A percentile compares a stretch with the other conserved stretches of the same genome.
phyloP scores from a whole-genome alignment of 805 yeast species.

The Nakazawaea laoshanensis region DNA sequence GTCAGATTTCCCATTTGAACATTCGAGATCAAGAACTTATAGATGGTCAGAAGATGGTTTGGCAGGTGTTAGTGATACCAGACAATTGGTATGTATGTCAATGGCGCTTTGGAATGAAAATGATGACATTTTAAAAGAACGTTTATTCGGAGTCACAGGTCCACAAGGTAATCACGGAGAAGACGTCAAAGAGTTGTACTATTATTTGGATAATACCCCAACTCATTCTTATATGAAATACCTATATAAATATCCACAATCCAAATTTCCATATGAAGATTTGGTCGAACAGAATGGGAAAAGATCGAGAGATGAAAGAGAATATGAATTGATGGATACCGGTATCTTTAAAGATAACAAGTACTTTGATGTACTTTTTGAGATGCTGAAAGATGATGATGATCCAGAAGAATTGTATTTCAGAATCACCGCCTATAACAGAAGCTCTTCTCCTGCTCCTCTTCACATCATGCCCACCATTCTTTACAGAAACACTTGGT shows the following conservation, averaged over 20 bases:
- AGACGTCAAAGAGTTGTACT: slow-evolving; percentile 82
- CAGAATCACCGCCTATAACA: slow-evolving; percentile 80
- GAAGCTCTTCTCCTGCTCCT: slow-evolving; percentile 81
- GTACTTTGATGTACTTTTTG: slow-evolving; percentile 83
- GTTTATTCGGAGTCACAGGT: slow-evolving; percentile 82
- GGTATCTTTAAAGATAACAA: slow-evolving; percentile 61
- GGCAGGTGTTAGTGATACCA: slow-evolving; percentile 83
- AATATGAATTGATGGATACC: slow-evolving; percentile 80
- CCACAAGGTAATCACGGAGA: slow-evolving; percentile 96
- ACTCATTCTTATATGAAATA: slow-evolving; percentile 90
- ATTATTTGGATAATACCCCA: slow-evolving; percentile 86
- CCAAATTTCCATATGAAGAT: slow-evolving; percentile 72
- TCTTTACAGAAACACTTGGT: slow-evolving; percentile 84
- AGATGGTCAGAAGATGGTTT: slow-evolving; percentile 97
- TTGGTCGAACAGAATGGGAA: slow-evolving; percentile 59
- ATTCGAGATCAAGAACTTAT: slow-evolving; percentile 70
- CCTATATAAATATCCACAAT: slow-evolving; percentile 87
- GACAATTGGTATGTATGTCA: slow-evolving; percentile 67
- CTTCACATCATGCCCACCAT: slow-evolving; percentile 80
- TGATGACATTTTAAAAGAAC: slow-evolving; percentile 78
- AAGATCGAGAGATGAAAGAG: slow-evolving; percentile 60
- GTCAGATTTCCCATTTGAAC: slow-evolving; percentile 81
- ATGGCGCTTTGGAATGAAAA: slow-evolving; percentile 89
- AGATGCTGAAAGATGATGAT: slow-evolving; percentile 79
- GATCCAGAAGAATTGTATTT: slow-evolving; percentile 76